Conservation (phyloP, 1,139 yeast species). For the Geotrichum carabidarum region DNA sequence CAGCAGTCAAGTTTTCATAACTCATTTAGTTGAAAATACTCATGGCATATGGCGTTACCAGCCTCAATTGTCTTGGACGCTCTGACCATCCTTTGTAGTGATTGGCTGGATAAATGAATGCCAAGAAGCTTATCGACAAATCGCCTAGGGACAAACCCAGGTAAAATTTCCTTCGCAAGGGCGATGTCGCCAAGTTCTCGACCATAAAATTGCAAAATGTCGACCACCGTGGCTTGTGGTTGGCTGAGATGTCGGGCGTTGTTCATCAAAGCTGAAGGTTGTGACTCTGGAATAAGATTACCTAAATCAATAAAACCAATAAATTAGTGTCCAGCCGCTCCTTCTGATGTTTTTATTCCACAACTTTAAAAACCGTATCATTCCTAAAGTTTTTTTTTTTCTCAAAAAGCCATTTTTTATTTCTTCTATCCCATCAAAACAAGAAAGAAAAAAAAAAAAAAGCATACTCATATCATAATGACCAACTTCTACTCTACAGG, state of each 20-base stretch:
- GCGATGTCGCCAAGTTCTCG: too few species aligned
- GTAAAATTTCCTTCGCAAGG: too few species aligned
- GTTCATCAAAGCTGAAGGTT: not conserved
- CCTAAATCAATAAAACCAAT: not conserved
- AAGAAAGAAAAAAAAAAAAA: not conserved
- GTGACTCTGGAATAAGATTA: constrained; percentile 1
- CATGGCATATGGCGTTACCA: not conserved
- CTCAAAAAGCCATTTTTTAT: not conserved
- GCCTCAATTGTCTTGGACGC: not conserved
- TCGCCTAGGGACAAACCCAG: not conserved
- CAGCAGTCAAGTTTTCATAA: not conserved
- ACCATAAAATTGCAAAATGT: too few species aligned
- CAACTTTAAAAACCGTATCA: not conserved
- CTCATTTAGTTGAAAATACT: not conserved
- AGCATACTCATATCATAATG: not conserved
- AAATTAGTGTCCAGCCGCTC: constrained; percentile 1
- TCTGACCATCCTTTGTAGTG: not conserved
- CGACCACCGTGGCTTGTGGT: too few species aligned
- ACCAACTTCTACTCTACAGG: constrained; percentile 51
- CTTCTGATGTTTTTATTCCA: not conserved
- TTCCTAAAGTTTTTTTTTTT: not conserved
- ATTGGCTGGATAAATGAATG: not conserved
- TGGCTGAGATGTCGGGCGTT: too few species aligned
- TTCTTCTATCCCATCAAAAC: not conserved
- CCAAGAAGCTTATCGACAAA: not conserved